Conservation (phyloP, 306 rosid species). For the Quillaja saponaria region DNA sequence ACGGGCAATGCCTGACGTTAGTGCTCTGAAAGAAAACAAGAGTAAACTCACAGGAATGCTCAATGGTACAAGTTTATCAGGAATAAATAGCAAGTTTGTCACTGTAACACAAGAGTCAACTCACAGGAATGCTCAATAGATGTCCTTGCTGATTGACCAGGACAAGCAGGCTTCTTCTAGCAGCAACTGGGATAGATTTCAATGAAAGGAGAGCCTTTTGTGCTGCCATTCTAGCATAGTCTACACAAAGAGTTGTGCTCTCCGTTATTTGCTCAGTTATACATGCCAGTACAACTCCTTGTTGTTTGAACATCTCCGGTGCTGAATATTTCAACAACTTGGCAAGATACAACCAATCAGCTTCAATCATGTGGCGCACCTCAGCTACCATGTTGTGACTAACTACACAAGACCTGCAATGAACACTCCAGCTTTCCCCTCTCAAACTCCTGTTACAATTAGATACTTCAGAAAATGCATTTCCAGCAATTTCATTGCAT, state of each 20-base stretch:
- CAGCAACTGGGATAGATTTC: conserved; percentile 75
- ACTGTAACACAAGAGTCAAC: conserved; percentile 24
- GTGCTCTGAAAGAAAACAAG: conserved; percentile 57
- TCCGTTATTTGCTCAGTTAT: conserved; percentile 34
- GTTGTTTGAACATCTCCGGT: conserved; percentile 32
- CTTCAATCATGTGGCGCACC: conserved; percentile 77
- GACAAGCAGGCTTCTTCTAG: conserved; percentile 84
- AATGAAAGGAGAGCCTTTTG: conserved; percentile 54
- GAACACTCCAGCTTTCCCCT: conserved; percentile 23
- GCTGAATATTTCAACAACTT: conserved; percentile 44
- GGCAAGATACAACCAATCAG: conserved; percentile 88
- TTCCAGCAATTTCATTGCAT: conserved; percentile 35
- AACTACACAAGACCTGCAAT: conserved; percentile 43
- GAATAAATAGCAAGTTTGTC: neutral
- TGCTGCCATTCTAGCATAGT: conserved; percentile 61
- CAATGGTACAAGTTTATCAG: too few species aligned
- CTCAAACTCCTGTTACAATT: conserved; percentile 27
- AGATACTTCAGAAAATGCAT: conserved; percentile 32
- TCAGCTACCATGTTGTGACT: conserved; percentile 31
- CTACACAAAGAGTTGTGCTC: conserved; percentile 40
- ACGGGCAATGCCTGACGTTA: conserved; percentile 63
- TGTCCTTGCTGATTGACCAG: conserved; percentile 64
- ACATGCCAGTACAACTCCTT: conserved; percentile 7
- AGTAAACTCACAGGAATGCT: conserved; percentile 73
- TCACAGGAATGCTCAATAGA: conserved; percentile 74